Base-by-base conservation (phyloP, 306 rosid genomes). In the Dalbergia cochinchinensis region DNA sequence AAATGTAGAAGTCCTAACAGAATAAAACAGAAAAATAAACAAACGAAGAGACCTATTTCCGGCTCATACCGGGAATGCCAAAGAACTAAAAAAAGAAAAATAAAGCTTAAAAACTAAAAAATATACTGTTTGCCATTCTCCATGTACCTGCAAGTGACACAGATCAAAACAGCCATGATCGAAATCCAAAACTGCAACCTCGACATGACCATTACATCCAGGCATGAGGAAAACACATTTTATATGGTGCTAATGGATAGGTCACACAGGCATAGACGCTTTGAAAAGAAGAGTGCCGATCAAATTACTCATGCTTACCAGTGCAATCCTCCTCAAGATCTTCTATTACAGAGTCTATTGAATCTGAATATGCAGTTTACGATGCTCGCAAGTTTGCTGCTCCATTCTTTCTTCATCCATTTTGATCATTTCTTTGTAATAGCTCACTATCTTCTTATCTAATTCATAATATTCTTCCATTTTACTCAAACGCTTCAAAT, bases 381-480 rank as follows among this genome's bases (percentile, higher is more conserved):
- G 60, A 81, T 34, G 79, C 74, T 76, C 41, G 70, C 45, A 78
- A 66, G 84, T 83, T 82, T 31, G 86, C 47, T 79, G 62, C 69
- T 77, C 76, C 67, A 42, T 73, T 65, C 63, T 87, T 78, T 76
- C 80, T 78, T 83, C 84, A 86, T 85, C 82, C 67, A 74, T 82
- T 84, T 88, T 84, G 73, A 77, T 63, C 91, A 89, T 91, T 66
- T 75, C 81, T 53, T 64, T 80, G 88, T 91, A 96, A 91, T 85
- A 90, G 81, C 85, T 84, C 71, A 96, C 96, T 44, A 96, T 90
- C 86, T 89, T 90, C 91, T 90, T 87, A 71, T 96, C 99, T 76
- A 91, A 83, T 71, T 91, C 91, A 88, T 88, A 96, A 82, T 93
- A 91, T 78, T 89, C 90, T 87, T 90, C 94, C 96, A 96, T 91